A percentile compares a stretch with the other conserved stretches of the same genome.
phyloP scores from a whole-genome alignment of 2,329 filamentous ascomycete species.

The Nothophaeocryptopus gaeumannii region DNA sequence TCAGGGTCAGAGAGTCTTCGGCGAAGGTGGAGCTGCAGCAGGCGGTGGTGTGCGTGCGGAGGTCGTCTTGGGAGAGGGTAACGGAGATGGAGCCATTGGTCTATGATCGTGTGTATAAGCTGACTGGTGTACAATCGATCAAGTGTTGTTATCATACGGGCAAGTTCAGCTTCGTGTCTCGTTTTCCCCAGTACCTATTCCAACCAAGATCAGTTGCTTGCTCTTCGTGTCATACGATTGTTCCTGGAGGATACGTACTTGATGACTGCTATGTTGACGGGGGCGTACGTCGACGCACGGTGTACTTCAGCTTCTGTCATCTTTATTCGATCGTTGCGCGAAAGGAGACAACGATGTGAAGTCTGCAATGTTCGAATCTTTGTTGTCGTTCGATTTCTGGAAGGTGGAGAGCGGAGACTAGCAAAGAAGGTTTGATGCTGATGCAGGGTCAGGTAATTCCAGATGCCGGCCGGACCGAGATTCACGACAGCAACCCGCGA shows the following conservation, averaged over 20 bases:
- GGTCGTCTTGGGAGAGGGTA: slow-evolving; percentile 87
- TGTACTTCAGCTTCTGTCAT: slow-evolving; percentile 60
- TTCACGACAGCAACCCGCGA: too few species aligned
- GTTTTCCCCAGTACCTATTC: slow-evolving; percentile 87
- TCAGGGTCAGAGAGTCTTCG: slow-evolving; percentile 74
- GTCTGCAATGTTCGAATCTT: too few species aligned
- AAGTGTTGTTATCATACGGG: slow-evolving; percentile 45
- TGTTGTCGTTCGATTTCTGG: too few species aligned
- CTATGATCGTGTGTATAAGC: background rate
- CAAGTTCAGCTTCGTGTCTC: slow-evolving; percentile 79
- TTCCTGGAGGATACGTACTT: slow-evolving; percentile 58
- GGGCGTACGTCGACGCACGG: slow-evolving; percentile 91
- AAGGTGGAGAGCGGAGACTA: too few species aligned
- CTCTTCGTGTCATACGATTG: slow-evolving; percentile 21
- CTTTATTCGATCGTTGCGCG: background rate
- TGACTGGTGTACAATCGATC: background rate
- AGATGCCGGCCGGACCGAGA: too few species aligned
- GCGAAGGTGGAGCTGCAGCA: slow-evolving; percentile 75
- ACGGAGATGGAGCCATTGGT: slow-evolving; percentile 98
- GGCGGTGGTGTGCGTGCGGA: slow-evolving; percentile 93
- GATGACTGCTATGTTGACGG: slow-evolving; percentile 97
- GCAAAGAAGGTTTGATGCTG: too few species aligned
- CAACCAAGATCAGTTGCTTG: slow-evolving; percentile 4
- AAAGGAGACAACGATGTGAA: background rate
- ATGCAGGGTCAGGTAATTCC: too few species aligned